phyloP scores from a whole-genome alignment of 768 basidiomycete genomes.

The Tulasnella sp. region DNA sequence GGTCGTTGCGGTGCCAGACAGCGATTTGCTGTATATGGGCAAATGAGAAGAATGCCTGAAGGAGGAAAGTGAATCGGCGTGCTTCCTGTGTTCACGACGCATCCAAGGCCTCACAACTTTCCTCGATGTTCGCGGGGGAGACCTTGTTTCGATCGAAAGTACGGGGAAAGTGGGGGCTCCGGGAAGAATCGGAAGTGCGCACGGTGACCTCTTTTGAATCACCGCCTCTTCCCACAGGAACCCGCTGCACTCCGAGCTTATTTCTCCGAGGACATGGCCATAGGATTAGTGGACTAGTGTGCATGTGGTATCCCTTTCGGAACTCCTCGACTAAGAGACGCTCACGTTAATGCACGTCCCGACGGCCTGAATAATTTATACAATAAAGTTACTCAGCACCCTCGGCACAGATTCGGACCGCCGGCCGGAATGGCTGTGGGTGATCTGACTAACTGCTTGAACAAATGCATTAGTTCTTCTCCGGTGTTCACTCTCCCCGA shows the following conservation, averaged over 20 bases:
- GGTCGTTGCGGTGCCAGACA: background rate
- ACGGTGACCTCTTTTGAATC: slow-evolving; percentile 7
- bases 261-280: background rate
- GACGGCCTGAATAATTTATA: background rate
- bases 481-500: background rate
- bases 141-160: background rate
- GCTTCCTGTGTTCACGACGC: background rate
- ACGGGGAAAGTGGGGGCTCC: background rate
- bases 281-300: background rate
- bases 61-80: background rate
- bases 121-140: background rate
- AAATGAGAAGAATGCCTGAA: background rate
- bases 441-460: background rate
- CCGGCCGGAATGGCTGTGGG: background rate
- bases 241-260: background rate
- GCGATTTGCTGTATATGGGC: background rate
- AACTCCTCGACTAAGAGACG: background rate
- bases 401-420: background rate
- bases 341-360: background rate
- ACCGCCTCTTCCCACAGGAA: slow-evolving; percentile 6
- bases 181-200: background rate
- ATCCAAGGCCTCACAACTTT: background rate
- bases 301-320: background rate
- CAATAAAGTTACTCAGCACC: background rate
- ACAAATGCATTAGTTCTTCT: background rate